These are phyloP conservation scores for Sporothrix dimorphospora DNA, from an alignment of 2,329 filamentous ascomycete genomes.

Conservation along the genomic window DNA sequence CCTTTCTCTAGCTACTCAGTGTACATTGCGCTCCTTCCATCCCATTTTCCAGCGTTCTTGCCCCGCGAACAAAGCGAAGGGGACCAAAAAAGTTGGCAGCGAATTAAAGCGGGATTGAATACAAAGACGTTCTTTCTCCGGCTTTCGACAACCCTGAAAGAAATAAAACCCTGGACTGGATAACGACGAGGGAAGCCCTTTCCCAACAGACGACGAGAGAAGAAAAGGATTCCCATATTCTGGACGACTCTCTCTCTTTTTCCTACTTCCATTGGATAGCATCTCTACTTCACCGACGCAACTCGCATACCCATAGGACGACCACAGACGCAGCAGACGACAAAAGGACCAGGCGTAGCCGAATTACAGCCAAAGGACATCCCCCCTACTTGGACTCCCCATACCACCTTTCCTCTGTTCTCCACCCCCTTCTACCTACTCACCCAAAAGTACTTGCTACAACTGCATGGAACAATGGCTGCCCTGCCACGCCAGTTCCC, in stretches of 20 bases:
- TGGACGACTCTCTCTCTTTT: not conserved
- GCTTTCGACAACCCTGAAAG: constrained; percentile 16
- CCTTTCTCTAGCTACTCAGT: constrained; percentile 2
- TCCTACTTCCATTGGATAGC: not conserved
- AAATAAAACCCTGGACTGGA: constrained; percentile 2
- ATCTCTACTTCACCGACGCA: not conserved
- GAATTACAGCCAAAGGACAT: not conserved
- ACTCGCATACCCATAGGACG: not conserved
- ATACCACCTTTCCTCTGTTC: not conserved
- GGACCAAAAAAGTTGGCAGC: constrained; percentile 19
- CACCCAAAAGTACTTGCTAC: not conserved
- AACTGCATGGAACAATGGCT: constrained; percentile 40
- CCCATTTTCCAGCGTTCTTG: constrained; percentile 2
- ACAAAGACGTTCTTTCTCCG: constrained; percentile 17
- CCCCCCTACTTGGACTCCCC: not conserved
- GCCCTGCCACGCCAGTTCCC: constrained; percentile 55
- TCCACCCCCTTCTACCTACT: not conserved
- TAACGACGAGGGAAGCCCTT: not conserved
- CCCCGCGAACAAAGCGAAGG: constrained; percentile 11
- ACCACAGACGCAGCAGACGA: not conserved
- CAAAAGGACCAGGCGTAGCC: constrained; percentile 13
- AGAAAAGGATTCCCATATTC: not conserved
- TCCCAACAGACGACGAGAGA: not conserved
- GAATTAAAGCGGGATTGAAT: constrained; percentile 19
- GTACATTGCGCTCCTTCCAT: not conserved